Evolutionary conservation across 352 stramenopile genomes (phyloP), one percentile per base, ranked within the genome.

Genomic region (Phytophthora megakarya): DNA sequence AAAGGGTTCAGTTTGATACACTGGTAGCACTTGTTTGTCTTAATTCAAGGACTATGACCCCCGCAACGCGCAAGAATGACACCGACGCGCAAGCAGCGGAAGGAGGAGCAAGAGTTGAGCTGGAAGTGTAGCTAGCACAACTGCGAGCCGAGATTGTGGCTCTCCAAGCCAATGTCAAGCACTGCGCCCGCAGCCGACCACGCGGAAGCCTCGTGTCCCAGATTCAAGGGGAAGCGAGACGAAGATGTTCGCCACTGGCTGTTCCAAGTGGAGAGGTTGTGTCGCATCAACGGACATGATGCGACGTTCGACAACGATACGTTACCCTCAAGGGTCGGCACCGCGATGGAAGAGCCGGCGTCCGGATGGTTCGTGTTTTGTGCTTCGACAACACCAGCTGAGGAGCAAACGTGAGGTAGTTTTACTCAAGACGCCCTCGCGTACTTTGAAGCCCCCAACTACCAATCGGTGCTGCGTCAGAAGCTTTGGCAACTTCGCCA

Each of bases 311-410:
- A 32, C 50, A 62, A 62, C 25, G 19, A 50, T 2, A 55, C 38
- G 32, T 23, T 62, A 8, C 49, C 33, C 9, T 16, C 50, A 6
- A 62, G 62, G 9, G 39, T 44, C 3, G 60, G 44, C 3, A 61
- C 50, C 11, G 49, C 60, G 0, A 59, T 65, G 61, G 46, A 58
- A 22, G 54, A 70, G 5, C 52, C 61, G 5, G 61, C 52, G 16
- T 65, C 52, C 0, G 61, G 61, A 39, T 67, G 49, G 49, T 61
- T 61, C 49, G 42, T 67, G 30, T 62, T 57, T 13, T 67, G 60
- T 43, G 43, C 50, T 1, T 62, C 49, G n/a, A 47, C n/a, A 10
- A 61, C 37, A 7, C 32, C 60, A 5, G n/a, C 60, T 3, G 50
- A 62, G 1, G n/a, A 57, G 33, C 33, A 67, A 21, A 56, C 43